These are phyloP conservation scores for Bretziella fagacearum DNA, from an alignment of 2,329 filamentous ascomycete genomes.

Conservation along the genomic window DNA sequence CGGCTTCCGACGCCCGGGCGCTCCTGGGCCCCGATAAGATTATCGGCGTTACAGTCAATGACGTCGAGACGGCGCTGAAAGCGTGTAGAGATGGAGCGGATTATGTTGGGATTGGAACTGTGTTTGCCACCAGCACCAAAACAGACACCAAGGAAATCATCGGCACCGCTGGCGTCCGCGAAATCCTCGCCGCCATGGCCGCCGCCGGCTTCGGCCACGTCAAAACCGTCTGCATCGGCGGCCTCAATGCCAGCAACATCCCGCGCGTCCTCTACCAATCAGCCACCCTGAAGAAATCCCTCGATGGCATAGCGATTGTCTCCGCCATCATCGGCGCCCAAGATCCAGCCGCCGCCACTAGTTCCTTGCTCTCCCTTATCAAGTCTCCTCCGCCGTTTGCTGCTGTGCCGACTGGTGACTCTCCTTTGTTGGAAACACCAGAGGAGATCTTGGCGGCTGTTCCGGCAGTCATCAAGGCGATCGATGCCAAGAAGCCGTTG, in stretches of 20 bases:
- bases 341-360: slow-evolving; percentile 48
- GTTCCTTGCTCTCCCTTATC: slow-evolving; percentile 38
- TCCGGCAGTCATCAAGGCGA: slow-evolving; percentile 36
- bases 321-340: slow-evolving; percentile 67
- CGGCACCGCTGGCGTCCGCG: slow-evolving; percentile 39
- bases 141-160: slow-evolving; percentile 62
- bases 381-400: slow-evolving; percentile 23
- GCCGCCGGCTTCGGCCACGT: slow-evolving; percentile 28
- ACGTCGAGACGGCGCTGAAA: slow-evolving; percentile 49
- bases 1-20: slow-evolving; percentile 49
- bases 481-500: slow-evolving; percentile 50
- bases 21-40: slow-evolving; percentile 63
- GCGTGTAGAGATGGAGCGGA: slow-evolving; percentile 66
- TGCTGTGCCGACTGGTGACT: neutral
- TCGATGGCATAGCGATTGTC: slow-evolving; percentile 76
- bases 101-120: slow-evolving; percentile 80
- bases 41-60: slow-evolving; percentile 76
- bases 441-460: slow-evolving; percentile 14
- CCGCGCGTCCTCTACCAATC: slow-evolving; percentile 60
- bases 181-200: slow-evolving; percentile 40
- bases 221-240: slow-evolving; percentile 71
- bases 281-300: slow-evolving; percentile 31
- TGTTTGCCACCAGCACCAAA: slow-evolving; percentile 77
- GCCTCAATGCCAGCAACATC: slow-evolving; percentile 62
- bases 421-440: too few species aligned